Conservation (phyloP, 2,329 filamentous ascomycete species). For the Aspergillus pseudonomiae region DNA sequence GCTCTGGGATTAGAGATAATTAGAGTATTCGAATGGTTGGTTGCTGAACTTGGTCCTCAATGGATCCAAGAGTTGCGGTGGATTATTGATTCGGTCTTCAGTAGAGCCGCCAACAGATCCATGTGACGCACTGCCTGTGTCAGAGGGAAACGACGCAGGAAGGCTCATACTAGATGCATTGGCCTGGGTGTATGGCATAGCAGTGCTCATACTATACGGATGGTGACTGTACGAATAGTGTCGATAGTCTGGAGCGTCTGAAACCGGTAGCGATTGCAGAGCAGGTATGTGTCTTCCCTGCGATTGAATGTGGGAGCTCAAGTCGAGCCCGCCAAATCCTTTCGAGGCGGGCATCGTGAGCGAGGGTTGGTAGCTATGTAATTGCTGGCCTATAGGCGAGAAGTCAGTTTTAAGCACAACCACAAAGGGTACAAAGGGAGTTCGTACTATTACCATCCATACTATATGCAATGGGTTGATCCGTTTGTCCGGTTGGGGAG, state of each 20-base stretch:
- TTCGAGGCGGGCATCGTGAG: conserved; percentile 32
- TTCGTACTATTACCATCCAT: conserved; percentile 33
- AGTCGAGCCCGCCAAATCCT: conserved; percentile 28
- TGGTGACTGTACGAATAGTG: conserved; percentile 33
- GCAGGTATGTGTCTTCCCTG: conserved; percentile 32
- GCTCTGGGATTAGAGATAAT: conserved; percentile 21
- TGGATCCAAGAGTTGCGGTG: conserved; percentile 28
- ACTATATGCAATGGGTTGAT: conserved; percentile 30
- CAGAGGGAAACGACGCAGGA: conserved; percentile 37
- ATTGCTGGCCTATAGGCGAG: conserved; percentile 30
- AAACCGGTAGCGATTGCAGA: conserved; percentile 36
- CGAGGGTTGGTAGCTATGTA: conserved; percentile 31
- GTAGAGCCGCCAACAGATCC: conserved; percentile 20
- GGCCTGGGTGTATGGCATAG: conserved; percentile 36
- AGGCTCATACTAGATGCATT: conserved; percentile 41
- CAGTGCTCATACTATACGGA: conserved; percentile 30
- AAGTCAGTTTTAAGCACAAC: neutral
- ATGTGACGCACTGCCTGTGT: conserved; percentile 25
- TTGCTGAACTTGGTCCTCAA: conserved; percentile 31
- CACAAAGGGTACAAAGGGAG: neutral
- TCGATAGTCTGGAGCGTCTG: conserved; percentile 39
- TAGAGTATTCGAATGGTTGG: conserved; percentile 36
- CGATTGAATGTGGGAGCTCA: conserved; percentile 30
- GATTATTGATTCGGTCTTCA: conserved; percentile 29
- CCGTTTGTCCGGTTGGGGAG: conserved; percentile 36